These are phyloP conservation scores for Heliosperma pusillum DNA, from an alignment of 148 eudicot species.

Conservation along the genomic window DNA sequence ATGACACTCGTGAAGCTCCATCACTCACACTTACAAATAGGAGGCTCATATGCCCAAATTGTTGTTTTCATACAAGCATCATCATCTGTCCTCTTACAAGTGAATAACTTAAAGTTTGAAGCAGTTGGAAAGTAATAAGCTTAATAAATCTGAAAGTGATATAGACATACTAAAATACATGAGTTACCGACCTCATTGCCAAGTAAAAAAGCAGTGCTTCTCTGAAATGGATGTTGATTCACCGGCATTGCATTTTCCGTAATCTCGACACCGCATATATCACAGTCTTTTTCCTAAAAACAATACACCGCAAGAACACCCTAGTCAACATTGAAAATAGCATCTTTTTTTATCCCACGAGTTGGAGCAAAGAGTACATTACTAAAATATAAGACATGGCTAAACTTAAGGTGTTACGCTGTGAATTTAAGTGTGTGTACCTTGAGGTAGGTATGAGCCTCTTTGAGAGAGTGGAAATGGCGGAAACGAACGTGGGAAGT, in stretches of 20 bases:
- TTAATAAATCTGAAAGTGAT: not conserved
- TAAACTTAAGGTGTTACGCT: not conserved
- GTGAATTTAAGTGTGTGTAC: conserved; percentile 20
- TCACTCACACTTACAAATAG: not conserved
- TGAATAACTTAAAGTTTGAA: not conserved
- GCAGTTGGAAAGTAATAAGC: not conserved
- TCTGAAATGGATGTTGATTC: conserved; percentile 72
- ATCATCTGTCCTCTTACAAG: not conserved
- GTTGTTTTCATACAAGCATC: not conserved
- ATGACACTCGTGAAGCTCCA: not conserved
- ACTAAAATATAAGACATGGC: not conserved
- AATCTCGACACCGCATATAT: conserved; percentile 95
- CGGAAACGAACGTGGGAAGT: conserved; percentile 77
- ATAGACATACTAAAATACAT: not conserved
- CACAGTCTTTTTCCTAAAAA: conserved; percentile 73
- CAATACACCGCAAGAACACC: conserved; percentile 20
- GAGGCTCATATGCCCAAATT: not conserved
- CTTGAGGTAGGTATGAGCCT: conserved; percentile 76
- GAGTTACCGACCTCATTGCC: conserved; percentile 68
- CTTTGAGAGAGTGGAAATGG: conserved; percentile 78
- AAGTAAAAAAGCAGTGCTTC: conserved; percentile 86
- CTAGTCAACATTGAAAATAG: conserved; percentile 1
- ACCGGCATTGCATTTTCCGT: conserved; percentile 70
- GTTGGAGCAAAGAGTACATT: not conserved
- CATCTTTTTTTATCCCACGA: too few relatives aligned